Base-by-base conservation (phyloP, 2,329 filamentous ascomycete species). In the Pseudogymnoascus sp. region DNA sequence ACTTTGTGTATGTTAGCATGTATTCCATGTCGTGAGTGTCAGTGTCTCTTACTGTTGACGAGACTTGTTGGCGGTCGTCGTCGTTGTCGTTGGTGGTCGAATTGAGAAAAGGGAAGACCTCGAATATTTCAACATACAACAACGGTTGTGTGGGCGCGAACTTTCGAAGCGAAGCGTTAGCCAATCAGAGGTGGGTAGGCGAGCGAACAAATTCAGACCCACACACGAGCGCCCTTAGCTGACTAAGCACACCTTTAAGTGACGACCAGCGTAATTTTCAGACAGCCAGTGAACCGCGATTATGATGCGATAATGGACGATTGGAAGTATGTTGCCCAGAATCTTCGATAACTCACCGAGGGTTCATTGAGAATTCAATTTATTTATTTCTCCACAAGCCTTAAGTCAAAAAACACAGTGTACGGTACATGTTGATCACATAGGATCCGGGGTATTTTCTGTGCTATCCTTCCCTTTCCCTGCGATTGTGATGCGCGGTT, bases 1-100 rank as follows among this genome's bases (percentile, higher is more conserved):
- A 67, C 61, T 47, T 60, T 60, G 57, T 50, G 11, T 18, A 12
- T 54, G 47, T 54, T 54, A 54, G 47, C 47, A 54, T 32, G 28
- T 32, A 54, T 20, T 34, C 28, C 47, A 54, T 54, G 47, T 34
- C 47, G n/a, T 20, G 47, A 34, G 16, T 54, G n/a, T 18, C 16
- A 54, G 47, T 54, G 47, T 54, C 47, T 54, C 47, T 54, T 54
- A 54, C 47, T 54, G 47, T 54, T 54, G 47, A 54, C 47, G 47
- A 54, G 47, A 54, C 47, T 54, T 54, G 47, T 54, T 54, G 47
- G 47, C 28, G 47, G 47, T 54, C 47, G 47, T 54, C 47, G 47
- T 54, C 47, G 47, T 54, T 34, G 47, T 54, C 47, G 47, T 54
- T 54, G 47, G 47, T 54, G 47, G 47, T 54, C 47, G 47, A 54